Conservation (phyloP, 331 rosid genomes). For the Cydonia oblonga region DNA sequence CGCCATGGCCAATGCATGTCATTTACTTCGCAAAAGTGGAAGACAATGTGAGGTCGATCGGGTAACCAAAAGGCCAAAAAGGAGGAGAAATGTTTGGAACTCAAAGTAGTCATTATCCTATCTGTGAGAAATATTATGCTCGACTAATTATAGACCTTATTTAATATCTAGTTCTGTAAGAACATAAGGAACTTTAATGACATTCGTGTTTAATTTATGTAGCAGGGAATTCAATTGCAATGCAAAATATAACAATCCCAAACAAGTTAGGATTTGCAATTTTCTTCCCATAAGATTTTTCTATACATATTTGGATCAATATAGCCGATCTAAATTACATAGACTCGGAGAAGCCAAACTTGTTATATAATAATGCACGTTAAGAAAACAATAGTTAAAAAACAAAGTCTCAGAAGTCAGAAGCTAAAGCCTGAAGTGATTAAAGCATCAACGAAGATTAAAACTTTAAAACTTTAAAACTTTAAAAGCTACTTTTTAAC, state of each 20-base stretch:
- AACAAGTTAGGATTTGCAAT: neutral
- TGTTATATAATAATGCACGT: neutral
- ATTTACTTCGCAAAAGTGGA: neutral
- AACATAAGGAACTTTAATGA: too few species aligned
- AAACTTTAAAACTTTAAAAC: neutral
- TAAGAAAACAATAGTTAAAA: neutral
- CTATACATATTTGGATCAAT: neutral
- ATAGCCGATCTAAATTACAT: neutral
- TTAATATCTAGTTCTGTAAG: too few species aligned
- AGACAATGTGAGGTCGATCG: neutral
- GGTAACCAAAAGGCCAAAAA: neutral
- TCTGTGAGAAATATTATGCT: neutral
- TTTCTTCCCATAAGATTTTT: neutral
- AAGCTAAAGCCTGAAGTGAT: neutral
- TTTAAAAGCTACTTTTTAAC: neutral
- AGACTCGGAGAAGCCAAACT: neutral
- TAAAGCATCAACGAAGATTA: neutral
- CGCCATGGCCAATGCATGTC: neutral
- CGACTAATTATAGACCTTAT: too few species aligned
- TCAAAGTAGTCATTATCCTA: neutral
- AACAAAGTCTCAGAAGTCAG: neutral
- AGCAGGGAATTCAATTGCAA: neutral
- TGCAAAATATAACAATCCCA: neutral
- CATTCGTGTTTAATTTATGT: neutral
- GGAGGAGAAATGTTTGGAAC: neutral